phyloP scores from a whole-genome alignment of 805 yeast genomes.

The Tetrapisispora iriomotensis region DNA sequence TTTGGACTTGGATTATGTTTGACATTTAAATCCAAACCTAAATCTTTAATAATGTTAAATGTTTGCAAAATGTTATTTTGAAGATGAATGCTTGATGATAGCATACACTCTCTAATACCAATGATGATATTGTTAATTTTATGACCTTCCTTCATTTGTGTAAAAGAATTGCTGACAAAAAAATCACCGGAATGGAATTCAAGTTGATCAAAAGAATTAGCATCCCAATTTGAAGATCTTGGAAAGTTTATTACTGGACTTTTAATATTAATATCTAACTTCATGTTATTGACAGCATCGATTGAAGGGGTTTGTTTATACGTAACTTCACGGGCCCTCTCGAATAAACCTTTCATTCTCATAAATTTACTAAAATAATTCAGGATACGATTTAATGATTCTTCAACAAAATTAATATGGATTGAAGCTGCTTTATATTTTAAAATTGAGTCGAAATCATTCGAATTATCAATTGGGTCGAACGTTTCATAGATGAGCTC shows the following conservation, averaged over 20 bases:
- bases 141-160: slow-evolving; percentile 16
- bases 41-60: slow-evolving; percentile 53
- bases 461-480: slow-evolving; percentile 42
- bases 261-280: slow-evolving; percentile 58
- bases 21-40: slow-evolving; percentile 53
- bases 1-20: slow-evolving; percentile 39
- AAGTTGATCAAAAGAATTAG: slow-evolving; percentile 45
- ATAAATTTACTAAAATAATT: slow-evolving; percentile 64
- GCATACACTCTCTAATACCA: slow-evolving; percentile 62
- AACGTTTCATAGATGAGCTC: slow-evolving; percentile 79
- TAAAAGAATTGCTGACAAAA: slow-evolving; percentile 54
- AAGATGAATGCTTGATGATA: slow-evolving; percentile 53
- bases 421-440: slow-evolving; percentile 56
- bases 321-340: slow-evolving; percentile 80
- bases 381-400: slow-evolving; percentile 59
- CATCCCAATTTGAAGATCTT: slow-evolving; percentile 34
- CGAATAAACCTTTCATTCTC: slow-evolving; percentile 82
- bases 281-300: slow-evolving; percentile 43
- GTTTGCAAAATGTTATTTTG: slow-evolving; percentile 38
- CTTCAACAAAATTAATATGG: slow-evolving; percentile 70
- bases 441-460: slow-evolving; percentile 34
- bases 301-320: slow-evolving; percentile 67
- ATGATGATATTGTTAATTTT: slow-evolving; percentile 48
- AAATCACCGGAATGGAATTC: slow-evolving; percentile 78
- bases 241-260: slow-evolving; percentile 87